phyloP scores from a whole-genome alignment of 1,284 basidiomycete species.

The Boletus smithii region DNA sequence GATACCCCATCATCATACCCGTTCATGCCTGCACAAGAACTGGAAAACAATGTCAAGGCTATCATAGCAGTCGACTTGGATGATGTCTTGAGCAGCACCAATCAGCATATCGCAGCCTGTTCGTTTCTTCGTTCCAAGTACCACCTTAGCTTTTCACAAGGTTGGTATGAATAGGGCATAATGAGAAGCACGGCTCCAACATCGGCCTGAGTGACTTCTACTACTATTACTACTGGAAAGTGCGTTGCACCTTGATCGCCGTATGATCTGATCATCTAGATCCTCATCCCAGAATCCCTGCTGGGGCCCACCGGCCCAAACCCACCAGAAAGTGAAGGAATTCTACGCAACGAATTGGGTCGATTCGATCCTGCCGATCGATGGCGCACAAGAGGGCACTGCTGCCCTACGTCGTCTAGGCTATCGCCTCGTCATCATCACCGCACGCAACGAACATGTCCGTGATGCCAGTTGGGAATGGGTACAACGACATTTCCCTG shows the following conservation, averaged over 20 bases:
- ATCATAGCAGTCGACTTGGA: conserved; percentile 75
- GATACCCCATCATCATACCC: conserved; percentile 8
- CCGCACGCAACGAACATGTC: conserved; percentile 60
- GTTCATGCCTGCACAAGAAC: conserved; percentile 13
- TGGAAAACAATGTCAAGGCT: no score
- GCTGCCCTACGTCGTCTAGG: conserved; percentile 58
- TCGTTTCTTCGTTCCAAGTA: conserved; percentile 26
- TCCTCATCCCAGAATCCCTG: conserved; percentile 49
- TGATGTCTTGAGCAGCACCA: conserved; percentile 74
- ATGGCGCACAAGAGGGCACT: conserved; percentile 63
- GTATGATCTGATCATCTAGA: conserved; percentile 36
- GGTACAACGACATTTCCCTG: conserved; percentile 65
- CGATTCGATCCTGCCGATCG: conserved; percentile 52
- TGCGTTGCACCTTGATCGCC: conserved; percentile 51
- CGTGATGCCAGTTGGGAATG: conserved; percentile 64
- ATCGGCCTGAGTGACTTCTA: conserved; percentile 56
- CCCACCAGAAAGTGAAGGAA: conserved; percentile 56
- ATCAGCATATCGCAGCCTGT: conserved; percentile 64
- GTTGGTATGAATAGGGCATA: conserved; percentile 56
- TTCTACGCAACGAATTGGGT: conserved; percentile 58
- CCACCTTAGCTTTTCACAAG: not conserved
- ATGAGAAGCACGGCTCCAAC: conserved; percentile 55
- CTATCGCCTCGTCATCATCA: conserved; percentile 70
- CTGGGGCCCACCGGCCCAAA: conserved; percentile 68
- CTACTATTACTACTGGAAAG: conserved; percentile 35